A percentile compares a stretch with the other conserved stretches of the same genome.
These are phyloP conservation scores for Fusarium chaquense DNA, from an alignment of 2,329 filamentous ascomycete genomes.

Conservation along the genomic window DNA sequence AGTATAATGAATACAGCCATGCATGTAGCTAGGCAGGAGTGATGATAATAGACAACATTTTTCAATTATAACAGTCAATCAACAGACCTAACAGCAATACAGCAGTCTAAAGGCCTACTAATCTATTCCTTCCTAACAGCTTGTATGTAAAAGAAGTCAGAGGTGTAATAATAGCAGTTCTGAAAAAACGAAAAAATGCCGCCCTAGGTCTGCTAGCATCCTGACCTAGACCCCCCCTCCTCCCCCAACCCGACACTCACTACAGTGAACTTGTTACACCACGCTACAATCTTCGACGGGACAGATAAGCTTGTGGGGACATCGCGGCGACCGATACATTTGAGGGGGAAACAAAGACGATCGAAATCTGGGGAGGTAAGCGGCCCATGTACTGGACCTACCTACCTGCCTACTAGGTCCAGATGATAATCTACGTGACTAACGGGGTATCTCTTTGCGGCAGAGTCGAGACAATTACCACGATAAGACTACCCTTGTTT, in stretches of 20 bases:
- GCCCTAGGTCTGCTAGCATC: too few species aligned
- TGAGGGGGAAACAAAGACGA: conserved; percentile 15
- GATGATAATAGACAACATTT: too few species aligned
- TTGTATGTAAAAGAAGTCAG: too few species aligned
- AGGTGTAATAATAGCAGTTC: too few species aligned
- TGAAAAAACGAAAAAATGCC: too few species aligned
- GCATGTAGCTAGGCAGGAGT: too few species aligned
- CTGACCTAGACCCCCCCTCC: too few species aligned
- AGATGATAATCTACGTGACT: conserved; percentile 15
- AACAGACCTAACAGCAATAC: too few species aligned
- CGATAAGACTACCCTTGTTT: background rate
- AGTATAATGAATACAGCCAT: too few species aligned
- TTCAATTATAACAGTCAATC: too few species aligned
- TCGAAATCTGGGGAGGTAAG: background rate
- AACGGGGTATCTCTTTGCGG: conserved; percentile 3
- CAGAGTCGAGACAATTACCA: background rate
- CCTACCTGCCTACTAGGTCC: background rate
- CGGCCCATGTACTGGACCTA: background rate
- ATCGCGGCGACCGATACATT: conserved; percentile 2
- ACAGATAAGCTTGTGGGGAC: conserved; percentile 7
- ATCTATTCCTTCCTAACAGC: too few species aligned
- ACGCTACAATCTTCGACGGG: background rate
- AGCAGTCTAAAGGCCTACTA: too few species aligned
- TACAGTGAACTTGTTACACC: background rate
- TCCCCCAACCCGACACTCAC: background rate